Conservation (phyloP, 2,329 filamentous ascomycete species). For the Corynespora cassiicola region DNA sequence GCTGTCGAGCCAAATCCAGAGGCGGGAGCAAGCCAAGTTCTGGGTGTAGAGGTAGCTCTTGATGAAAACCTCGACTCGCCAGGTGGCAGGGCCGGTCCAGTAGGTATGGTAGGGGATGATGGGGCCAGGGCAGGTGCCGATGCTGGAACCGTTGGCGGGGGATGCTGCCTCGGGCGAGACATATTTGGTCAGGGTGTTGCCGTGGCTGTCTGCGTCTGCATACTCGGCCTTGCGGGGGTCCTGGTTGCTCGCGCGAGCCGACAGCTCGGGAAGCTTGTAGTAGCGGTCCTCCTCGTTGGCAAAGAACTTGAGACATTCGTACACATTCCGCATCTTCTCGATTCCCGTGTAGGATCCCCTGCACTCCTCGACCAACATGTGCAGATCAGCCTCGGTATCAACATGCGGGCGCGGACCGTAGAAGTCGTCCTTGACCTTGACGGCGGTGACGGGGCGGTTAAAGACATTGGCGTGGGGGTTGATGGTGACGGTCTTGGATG, state of each 20-base stretch:
- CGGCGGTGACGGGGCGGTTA: conserved; percentile 59
- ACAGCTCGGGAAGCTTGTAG: conserved; percentile 53
- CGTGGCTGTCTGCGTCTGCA: conserved; percentile 49
- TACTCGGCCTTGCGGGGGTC: conserved; percentile 52
- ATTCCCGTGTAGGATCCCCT: conserved; percentile 59
- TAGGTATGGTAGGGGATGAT: conserved; percentile 64
- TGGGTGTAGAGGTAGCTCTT: conserved; percentile 65
- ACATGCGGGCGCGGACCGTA: conserved; percentile 58
- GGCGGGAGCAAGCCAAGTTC: conserved; percentile 60
- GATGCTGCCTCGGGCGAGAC: conserved; percentile 43
- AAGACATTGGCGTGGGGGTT: conserved; percentile 62
- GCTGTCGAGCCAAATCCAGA: conserved; percentile 62
- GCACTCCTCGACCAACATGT: conserved; percentile 60
- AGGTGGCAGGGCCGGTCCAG: conserved; percentile 64
- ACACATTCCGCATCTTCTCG: conserved; percentile 62
- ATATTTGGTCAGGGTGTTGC: conserved; percentile 47
- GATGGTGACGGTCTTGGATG: conserved; percentile 52
- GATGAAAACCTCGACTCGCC: conserved; percentile 63
- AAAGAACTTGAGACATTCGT: conserved; percentile 60
- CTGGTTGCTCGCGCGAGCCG: conserved; percentile 49
- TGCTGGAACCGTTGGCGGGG: conserved; percentile 45
- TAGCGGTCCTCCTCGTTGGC: conserved; percentile 57
- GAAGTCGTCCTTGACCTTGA: conserved; percentile 59
- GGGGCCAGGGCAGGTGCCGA: conserved; percentile 61
- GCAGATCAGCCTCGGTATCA: conserved; percentile 61